Base-by-base conservation (phyloP, 331 rosid species). In the Arachis monticola region DNA sequence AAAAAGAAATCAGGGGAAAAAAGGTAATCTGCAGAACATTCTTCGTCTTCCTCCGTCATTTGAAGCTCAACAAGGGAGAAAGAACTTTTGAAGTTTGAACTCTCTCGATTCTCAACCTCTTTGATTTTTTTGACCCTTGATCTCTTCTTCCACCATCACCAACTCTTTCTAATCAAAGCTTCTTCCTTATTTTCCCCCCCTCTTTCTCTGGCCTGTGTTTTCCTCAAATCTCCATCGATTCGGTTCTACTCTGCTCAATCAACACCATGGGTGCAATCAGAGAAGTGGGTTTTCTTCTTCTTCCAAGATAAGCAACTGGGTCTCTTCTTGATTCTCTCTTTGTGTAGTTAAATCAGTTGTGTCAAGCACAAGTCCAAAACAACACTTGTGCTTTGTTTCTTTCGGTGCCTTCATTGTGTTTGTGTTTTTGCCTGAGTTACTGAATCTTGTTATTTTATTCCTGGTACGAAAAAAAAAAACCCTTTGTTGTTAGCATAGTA, bases 21-120 rank as follows among this genome's bases (percentile, higher is more conserved):
- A 45, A 65, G 70, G 73, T 31, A 80, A 77, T 80, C 71, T 55
- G 72, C 59, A 13, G 77, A 78, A 80, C 70, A 63, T 77, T 77
- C 82, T 73, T 48, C 70, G 10, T 71, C 62, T 46, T 47, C 55
- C 57, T 61, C 78, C 76, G 47, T 52, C 52, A 11, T 64, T 73
- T 69, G 53, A 71, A 79, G 56, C 72, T 58, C 53, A 68, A 75
- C 73, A 69, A 57, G 17, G 42, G 30, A 55, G 67, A 76, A 32
- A 17, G 22, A 58, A 35, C 3, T 4, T 62, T 74, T 22, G 27
- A 22, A 22, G 27, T 22, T 74, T 52, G 66, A 70, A 71, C 67
- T 83, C 50, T 83, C 50, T 13, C 53, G 75, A 70, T 55, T 75
- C 64, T 65, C 13, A 74, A 68, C 8, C 71, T 30, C 75, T 14